phyloP scores from a whole-genome alignment of 176 grass and related monocot species.

The Carex parvula region DNA sequence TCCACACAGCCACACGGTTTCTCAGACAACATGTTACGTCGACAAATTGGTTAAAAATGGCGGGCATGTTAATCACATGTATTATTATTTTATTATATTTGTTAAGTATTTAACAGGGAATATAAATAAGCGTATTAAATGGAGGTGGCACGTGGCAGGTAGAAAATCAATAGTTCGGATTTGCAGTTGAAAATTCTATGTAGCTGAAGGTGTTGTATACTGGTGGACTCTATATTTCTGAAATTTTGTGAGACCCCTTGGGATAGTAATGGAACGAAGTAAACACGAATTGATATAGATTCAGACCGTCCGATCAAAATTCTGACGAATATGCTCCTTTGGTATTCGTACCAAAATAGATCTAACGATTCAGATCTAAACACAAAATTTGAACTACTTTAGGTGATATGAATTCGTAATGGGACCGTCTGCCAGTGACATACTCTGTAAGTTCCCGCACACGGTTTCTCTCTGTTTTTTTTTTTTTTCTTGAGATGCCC shows the following conservation, averaged over 20 bases:
- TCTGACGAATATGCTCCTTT: no score
- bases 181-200: not conserved
- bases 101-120: not conserved
- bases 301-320: no score
- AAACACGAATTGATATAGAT: no score
- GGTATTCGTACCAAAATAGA: no score
- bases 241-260: not conserved
- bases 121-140: not conserved
- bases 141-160: not conserved
- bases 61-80: no score
- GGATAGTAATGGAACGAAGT: not conserved
- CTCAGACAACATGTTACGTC: no score
- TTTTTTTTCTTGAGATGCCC: not conserved
- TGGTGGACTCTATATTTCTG: not conserved
- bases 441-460: not conserved
- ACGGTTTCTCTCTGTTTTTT: not conserved
- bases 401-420: not conserved
- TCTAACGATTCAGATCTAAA: no score
- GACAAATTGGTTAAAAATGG: no score
- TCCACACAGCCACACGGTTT: no score
- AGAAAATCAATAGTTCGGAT: not conserved
- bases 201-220: not conserved
- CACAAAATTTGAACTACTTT: no score
- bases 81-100: no score
- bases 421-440: not conserved